A percentile compares a stretch with the other conserved stretches of the same genome.
Evolutionary conservation across 305 asterid genomes (phyloP).

Genomic region (Fraxinus sp.): DNA sequence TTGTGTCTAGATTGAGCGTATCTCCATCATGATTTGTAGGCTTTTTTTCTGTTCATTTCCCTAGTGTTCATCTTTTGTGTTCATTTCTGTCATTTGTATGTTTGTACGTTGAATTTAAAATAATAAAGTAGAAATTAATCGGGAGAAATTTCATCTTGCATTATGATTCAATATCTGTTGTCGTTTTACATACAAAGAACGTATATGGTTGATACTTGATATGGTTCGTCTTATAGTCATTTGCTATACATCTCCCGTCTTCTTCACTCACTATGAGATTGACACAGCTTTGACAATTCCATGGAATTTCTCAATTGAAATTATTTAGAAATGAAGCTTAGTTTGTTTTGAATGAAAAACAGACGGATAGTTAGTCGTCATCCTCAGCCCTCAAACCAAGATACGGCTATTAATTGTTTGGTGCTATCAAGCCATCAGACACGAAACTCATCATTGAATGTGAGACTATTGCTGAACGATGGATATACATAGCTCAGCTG

Average conservation of each 20-base stretch:
- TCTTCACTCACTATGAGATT: not conserved
- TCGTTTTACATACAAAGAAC: not conserved
- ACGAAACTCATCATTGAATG: not conserved
- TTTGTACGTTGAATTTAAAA: not conserved
- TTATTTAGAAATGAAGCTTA: not conserved
- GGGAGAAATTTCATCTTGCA: conserved; percentile 4
- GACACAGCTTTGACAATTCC: not conserved
- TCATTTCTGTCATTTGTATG: not conserved
- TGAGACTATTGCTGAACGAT: not conserved
- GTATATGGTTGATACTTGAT: not conserved
- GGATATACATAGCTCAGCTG: not conserved
- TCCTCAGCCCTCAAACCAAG: not conserved
- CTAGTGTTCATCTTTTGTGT: not conserved
- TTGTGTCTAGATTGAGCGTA: not conserved
- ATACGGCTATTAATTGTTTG: not conserved
- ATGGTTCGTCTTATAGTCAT: not conserved
- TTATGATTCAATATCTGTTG: conserved; percentile 5
- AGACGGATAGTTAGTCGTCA: not conserved
- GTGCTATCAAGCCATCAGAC: not conserved
- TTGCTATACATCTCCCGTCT: conserved; percentile 15
- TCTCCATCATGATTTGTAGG: not conserved
- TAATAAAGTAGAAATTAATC: not conserved
- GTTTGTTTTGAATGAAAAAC: not conserved
- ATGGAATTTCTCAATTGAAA: not conserved
- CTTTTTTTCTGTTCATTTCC: not conserved